A percentile compares a stretch with the other conserved stretches of the same genome.
Evolutionary conservation across 1,139 yeast genomes (phyloP).

Genomic region (Candida tetrigidarum): DNA sequence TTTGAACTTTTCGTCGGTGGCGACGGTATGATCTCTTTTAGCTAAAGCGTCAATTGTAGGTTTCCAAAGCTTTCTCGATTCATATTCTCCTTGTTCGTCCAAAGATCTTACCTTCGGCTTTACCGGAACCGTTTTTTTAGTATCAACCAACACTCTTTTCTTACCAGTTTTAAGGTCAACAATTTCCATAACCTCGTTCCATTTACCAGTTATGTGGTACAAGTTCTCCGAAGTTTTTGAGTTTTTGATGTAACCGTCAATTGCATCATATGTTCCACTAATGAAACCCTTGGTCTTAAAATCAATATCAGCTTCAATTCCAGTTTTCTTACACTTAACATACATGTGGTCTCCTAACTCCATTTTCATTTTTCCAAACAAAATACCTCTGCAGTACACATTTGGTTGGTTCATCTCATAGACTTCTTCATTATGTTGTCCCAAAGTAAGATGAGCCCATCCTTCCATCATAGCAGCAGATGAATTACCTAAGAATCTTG

Average conservation of each 20-base stretch:
- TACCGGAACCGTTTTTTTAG: slow-evolving; percentile 51
- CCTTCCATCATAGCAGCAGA: slow-evolving; percentile 99
- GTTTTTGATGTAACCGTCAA: slow-evolving; percentile 72
- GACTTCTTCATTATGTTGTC: slow-evolving; percentile 64
- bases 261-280: slow-evolving; percentile 89
- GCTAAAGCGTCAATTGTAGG: slow-evolving; percentile 80
- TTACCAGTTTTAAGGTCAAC: slow-evolving; percentile 54
- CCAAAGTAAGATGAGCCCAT: slow-evolving; percentile 68
- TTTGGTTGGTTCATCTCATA: slow-evolving; percentile 92
- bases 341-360: slow-evolving; percentile 93
- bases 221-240: slow-evolving; percentile 55
- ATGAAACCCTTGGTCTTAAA: slow-evolving; percentile 95
- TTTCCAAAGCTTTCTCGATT: slow-evolving; percentile 84
- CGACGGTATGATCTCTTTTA: slow-evolving; percentile 72
- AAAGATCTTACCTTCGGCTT: slow-evolving; percentile 78
- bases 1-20: slow-evolving; percentile 85
- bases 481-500: slow-evolving; percentile 90
- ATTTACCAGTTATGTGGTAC: slow-evolving; percentile 81
- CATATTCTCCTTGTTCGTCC: slow-evolving; percentile 77
- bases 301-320: slow-evolving; percentile 79
- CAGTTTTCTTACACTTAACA: slow-evolving; percentile 64
- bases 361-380: slow-evolving; percentile 86
- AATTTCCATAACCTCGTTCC: slow-evolving; percentile 88
- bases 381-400: slow-evolving; percentile 91
- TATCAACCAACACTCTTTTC: slow-evolving; percentile 65